Evolutionary conservation across 768 basidiomycete genomes (phyloP), one percentile per base, ranked within the genome.

Genomic region (Suillus plorans): DNA sequence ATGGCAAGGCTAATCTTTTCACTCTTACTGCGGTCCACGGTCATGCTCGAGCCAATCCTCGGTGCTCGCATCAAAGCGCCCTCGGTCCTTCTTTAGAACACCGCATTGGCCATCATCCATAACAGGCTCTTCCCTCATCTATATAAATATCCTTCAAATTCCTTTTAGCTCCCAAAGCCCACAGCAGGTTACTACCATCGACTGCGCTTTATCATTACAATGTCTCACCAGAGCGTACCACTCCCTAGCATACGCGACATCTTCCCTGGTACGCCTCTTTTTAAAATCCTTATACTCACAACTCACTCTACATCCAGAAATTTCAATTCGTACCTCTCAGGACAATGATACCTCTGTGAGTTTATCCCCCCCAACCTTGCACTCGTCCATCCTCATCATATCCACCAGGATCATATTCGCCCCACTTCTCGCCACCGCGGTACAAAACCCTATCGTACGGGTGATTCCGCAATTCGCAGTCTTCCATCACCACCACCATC

Each of bases 211-310:
- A 36, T 36, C 36, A 36, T 36, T 31, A 36, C 10, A 16, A 45
- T 75, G 74, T 65, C 75, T 37, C 73, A 72, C 31, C 68, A 67
- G 1, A 67, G 66, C 9, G 71, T 76, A 1, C 73, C 80, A 2
- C 74, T 86, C 34, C 85, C 85, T 31, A 82, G 82, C 68, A 85
- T 85, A 41, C 78, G 81, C 25, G 83, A 85, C 65, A 83, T 86
- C 79, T 86, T 86, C 66, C 85, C 85, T 55, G 84, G 85, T 82
- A 67, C 50, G 76, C 25, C 34, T 37, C 34, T 25, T 61, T 37
- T 49, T 20, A 7, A 25, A 9, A 12, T 22, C 5, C 6, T 8
- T 6, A 4, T 37, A 37, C 7, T 6, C 4, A 12, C 57, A 41
- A 6, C 57, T 58, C 25, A 59, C 58, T 20, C 25, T 20, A 10